Percentiles rank a stretch among this genome's conserved stretches.
Evolutionary conservation across 495 filamentous ascomycete genomes (phyloP).

Genomic region (Podospora anserina): DNA sequence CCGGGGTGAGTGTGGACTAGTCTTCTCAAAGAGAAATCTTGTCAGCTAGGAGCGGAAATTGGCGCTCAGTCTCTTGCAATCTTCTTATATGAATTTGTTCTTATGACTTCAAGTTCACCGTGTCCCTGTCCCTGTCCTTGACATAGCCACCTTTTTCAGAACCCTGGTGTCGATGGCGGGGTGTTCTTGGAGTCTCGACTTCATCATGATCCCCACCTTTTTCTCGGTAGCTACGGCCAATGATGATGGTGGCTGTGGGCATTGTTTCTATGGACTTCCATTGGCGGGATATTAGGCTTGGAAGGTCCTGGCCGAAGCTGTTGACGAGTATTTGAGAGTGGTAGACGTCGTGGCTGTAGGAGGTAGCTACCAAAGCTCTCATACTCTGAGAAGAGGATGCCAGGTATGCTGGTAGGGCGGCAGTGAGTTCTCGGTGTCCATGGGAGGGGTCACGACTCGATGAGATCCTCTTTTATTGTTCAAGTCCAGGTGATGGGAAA

Average conservation of each 20-base stretch:
- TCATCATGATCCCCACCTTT: not conserved
- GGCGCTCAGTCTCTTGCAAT: too few relatives aligned
- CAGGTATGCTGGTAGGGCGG: slow-evolving; percentile 39
- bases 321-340: slow-evolving; percentile 32
- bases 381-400: slow-evolving; percentile 51
- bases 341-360: slow-evolving; percentile 51
- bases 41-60: too few relatives aligned
- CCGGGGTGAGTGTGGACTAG: too few relatives aligned
- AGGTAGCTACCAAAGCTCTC: slow-evolving; percentile 48
- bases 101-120: not conserved
- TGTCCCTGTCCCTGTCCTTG: not conserved
- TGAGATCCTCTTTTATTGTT: slow-evolving; percentile 47
- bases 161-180: slow-evolving; percentile 3
- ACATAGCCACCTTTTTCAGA: slow-evolving; percentile 3
- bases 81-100: too few relatives aligned
- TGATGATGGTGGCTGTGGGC: not conserved
- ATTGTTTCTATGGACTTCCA: slow-evolving; percentile 1
- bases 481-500: slow-evolving; percentile 42
- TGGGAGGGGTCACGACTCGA: slow-evolving; percentile 35
- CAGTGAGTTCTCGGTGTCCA: slow-evolving; percentile 42
- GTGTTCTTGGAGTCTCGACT: slow-evolving; percentile 5
- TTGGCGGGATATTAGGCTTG: not conserved
- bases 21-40: too few relatives aligned
- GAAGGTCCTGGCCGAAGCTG: not conserved
- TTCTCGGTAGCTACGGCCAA: not conserved